Base-by-base conservation (phyloP, 2,329 filamentous ascomycete species). In the Trichoderma sp. region DNA sequence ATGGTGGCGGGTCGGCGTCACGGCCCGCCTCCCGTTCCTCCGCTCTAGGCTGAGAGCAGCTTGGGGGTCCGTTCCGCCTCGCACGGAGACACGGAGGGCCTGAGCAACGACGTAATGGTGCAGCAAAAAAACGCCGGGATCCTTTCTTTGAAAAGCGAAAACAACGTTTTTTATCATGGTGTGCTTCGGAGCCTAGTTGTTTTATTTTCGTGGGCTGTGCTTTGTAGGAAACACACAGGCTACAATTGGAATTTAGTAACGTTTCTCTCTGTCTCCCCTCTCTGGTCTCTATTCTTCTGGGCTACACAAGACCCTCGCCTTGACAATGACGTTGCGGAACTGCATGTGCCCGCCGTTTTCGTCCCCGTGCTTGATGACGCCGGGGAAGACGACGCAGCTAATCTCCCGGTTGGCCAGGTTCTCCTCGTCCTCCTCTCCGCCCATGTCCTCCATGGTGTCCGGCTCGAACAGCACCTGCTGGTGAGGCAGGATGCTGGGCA, bases 371-470 rank as follows among this genome's bases (percentile, higher is more conserved):
- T 93, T 93, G 75, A 91, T 85, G 27, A 93, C 86, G 7, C 89
- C 89, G 1, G 92, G 92, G 74, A 92, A 93, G 2, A 89, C 89
- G 27, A 92, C 88, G 81, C 91, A 93, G 75, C 85, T 85, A 45
- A 93, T 88, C 71, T 91, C 87, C 69, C 90, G 85, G 62, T 85
- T 84, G 18, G 83, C 81, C 27, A 91, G 84, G 11, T 83, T 85
- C 21, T 90, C 89, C 76, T 92, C 91, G 75, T 91, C 89, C 78
- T 90, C 89, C 78, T 90, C 89, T 18, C 90, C 90, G 45, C 91
- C 89, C 63, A 92, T 86, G 79, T 93, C 91, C 78, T 93, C 91
- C 92, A 93, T 93, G 4, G 84, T 88, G 31, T 85, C 84, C 1
- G 85, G 75, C 79, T 93, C 89, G 79, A 93, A 93, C 67, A 88